phyloP scores from a whole-genome alignment of 495 filamentous ascomycete species.

The Cercophora newfieldiana region DNA sequence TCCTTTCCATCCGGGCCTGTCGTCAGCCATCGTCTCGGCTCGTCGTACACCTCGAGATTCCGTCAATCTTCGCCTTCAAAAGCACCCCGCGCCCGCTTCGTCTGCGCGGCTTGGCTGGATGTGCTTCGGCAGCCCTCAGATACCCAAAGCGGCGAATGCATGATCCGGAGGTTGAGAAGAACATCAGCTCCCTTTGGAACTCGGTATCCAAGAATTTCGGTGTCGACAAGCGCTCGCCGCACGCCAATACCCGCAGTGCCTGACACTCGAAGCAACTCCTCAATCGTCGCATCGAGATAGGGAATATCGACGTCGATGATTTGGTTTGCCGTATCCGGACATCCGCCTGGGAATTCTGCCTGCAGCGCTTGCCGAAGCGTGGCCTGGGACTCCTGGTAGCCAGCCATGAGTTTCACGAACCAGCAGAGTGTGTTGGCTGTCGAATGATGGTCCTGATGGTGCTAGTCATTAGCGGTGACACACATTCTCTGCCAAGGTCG shows the following conservation, averaged over 20 bases:
- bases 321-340: constrained; percentile 21
- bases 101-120: constrained; percentile 22
- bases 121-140: constrained; percentile 22
- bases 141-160: constrained; percentile 5
- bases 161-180: constrained; percentile 20
- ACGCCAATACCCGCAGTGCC: constrained; percentile 22
- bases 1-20: constrained; percentile 23
- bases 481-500: not conserved
- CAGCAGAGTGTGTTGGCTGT: constrained; percentile 33
- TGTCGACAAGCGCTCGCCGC: constrained; percentile 34
- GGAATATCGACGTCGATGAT: constrained; percentile 33
- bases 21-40: constrained; percentile 36
- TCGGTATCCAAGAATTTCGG: constrained; percentile 32
- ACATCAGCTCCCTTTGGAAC: constrained; percentile 40
- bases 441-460: constrained; percentile 28
- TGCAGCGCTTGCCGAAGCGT: constrained; percentile 27
- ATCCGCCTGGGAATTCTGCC: constrained; percentile 14
- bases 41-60: constrained; percentile 27
- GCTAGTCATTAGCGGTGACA: not conserved
- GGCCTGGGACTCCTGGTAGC: constrained; percentile 26
- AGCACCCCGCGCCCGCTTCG: constrained; percentile 20
- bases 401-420: constrained; percentile 39
- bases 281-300: constrained; percentile 39
- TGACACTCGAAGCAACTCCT: constrained; percentile 37
- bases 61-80: constrained; percentile 18